Conservation (phyloP, 129 eudicot genomes). For the Artemisia annua region DNA sequence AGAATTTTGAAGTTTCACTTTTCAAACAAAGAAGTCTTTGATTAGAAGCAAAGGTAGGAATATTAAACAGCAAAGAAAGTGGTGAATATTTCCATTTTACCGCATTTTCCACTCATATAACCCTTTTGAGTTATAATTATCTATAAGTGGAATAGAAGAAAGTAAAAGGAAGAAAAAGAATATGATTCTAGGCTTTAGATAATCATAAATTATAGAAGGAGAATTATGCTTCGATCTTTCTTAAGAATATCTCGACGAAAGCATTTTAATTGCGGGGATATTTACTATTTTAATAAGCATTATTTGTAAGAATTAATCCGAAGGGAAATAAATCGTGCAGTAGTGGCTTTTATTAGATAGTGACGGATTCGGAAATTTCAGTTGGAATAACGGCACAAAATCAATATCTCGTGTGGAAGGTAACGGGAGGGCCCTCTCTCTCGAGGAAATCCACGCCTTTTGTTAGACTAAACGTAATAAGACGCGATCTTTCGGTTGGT, state of each 20-base stretch:
- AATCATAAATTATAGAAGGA: not conserved
- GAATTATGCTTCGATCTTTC: not conserved
- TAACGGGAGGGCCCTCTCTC: no score
- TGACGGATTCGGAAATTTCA: no score
- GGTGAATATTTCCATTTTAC: conserved; percentile 24
- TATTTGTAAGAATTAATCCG: not conserved
- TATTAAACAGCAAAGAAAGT: not conserved
- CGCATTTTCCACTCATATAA: not conserved
- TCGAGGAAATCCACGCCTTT: no score
- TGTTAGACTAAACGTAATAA: no score
- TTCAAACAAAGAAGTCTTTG: conserved; percentile 20
- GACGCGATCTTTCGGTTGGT: no score
- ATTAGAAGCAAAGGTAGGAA: conserved; percentile 24
- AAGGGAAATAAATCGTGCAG: no score
- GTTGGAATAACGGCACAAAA: no score
- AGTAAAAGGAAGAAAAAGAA: conserved; percentile 12
- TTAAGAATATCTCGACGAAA: not conserved
- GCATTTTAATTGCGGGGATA: not conserved
- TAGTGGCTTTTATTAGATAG: no score
- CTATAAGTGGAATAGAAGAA: not conserved
- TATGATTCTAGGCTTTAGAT: conserved; percentile 2
- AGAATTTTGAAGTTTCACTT: not conserved
- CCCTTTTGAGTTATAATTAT: not conserved
- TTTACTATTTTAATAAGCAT: no score
- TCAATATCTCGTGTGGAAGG: no score